These are phyloP conservation scores for Metschnikowia corniflorae DNA, from an alignment of 805 yeast genomes.

Conservation along the genomic window DNA sequence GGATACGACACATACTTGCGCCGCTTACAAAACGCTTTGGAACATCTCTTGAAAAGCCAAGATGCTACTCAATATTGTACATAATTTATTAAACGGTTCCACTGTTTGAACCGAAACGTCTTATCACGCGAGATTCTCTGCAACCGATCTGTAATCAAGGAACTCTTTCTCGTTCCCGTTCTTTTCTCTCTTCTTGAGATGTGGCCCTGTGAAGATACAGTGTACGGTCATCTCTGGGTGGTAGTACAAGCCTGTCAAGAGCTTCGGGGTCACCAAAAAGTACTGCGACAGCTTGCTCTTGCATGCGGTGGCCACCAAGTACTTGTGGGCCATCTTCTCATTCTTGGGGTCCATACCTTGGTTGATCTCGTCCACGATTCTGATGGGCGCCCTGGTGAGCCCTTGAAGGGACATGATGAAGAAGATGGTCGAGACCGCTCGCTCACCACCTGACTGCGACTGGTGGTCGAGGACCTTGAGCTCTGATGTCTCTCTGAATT, in stretches of 20 bases:
- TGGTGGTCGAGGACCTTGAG: slow-evolving; percentile 73
- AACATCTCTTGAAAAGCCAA: slow-evolving; percentile 4
- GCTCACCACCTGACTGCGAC: slow-evolving; percentile 96
- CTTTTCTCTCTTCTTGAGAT: slow-evolving; percentile 11
- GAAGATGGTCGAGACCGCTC: slow-evolving; percentile 91
- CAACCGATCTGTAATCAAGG: too few species aligned
- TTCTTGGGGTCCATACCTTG: slow-evolving; percentile 98
- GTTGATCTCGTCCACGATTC: slow-evolving; percentile 96
- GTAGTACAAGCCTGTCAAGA: slow-evolving; percentile 72
- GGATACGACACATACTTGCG: slow-evolving; percentile 32
- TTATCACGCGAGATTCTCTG: too few species aligned
- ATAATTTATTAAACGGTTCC: too few species aligned
- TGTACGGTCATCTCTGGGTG: slow-evolving; percentile 79
- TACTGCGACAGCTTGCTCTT: slow-evolving; percentile 62
- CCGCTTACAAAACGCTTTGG: slow-evolving; percentile 13
- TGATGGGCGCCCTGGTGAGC: slow-evolving; percentile 80
- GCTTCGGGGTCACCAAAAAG: slow-evolving; percentile 89
- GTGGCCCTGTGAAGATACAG: slow-evolving; percentile 57
- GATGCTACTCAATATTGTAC: too few species aligned
- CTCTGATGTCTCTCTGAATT: slow-evolving; percentile 76
- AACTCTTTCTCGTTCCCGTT: too few species aligned
- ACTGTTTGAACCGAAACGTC: too few species aligned
- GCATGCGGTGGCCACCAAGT: slow-evolving; percentile 84
- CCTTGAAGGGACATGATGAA: slow-evolving; percentile 90
- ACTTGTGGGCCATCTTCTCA: slow-evolving; percentile 80